Percentiles rank a stretch among this genome's conserved stretches.
phyloP scores from a whole-genome alignment of 1,139 yeast species.

The Arxiozyma slooffiae region DNA sequence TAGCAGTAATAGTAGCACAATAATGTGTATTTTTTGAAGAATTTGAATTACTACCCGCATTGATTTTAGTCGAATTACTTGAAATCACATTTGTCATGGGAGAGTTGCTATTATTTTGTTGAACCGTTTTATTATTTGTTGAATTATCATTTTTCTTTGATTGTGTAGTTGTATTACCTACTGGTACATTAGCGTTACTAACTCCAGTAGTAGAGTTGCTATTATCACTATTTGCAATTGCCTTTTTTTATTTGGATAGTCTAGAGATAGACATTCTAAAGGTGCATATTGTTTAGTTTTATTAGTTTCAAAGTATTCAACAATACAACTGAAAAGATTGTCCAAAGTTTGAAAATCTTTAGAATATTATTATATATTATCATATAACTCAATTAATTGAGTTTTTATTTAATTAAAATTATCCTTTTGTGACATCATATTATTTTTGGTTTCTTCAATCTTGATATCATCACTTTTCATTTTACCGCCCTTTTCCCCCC shows the following conservation, averaged over 20 bases:
- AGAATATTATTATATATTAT: slow-evolving; percentile 20
- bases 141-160: neutral
- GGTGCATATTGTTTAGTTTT: slow-evolving; percentile 20
- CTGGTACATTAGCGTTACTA: neutral
- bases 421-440: slow-evolving; percentile 15
- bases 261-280: slow-evolving; percentile 16
- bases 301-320: slow-evolving; percentile 18
- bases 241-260: neutral
- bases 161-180: neutral
- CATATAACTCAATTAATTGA: slow-evolving; percentile 17
- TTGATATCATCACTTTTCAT: neutral
- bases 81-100: slow-evolving; percentile 10
- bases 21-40: slow-evolving; percentile 8
- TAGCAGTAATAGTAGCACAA: neutral
- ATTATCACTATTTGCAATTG: neutral
- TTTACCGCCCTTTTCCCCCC: too few relatives aligned
- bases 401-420: slow-evolving; percentile 16
- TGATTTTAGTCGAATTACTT: slow-evolving; percentile 16
- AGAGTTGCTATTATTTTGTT: slow-evolving; percentile 8
- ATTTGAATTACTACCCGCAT: slow-evolving; percentile 19
- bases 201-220: neutral
- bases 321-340: slow-evolving; percentile 23
- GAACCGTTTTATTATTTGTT: neutral
- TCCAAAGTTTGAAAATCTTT: slow-evolving; percentile 18
- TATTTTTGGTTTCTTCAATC: slow-evolving; percentile 1